Base-by-base conservation (phyloP, 495 filamentous ascomycete genomes). In the Hyaloscypha hepaticicola region DNA sequence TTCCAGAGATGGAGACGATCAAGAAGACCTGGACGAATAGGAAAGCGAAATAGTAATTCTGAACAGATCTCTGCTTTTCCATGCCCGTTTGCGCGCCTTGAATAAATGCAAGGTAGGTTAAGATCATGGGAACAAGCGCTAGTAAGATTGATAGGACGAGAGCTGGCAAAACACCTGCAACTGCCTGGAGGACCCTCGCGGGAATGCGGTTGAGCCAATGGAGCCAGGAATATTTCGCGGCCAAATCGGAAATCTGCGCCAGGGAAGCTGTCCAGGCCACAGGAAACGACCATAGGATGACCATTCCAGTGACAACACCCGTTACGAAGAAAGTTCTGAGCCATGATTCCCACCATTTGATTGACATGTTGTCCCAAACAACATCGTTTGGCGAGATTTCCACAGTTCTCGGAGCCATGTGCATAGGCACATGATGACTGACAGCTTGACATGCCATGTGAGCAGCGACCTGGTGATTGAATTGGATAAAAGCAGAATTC, bases 401-500 rank as follows among this genome's bases (percentile, higher is more conserved):
- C 21, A 97, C 90, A 50, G 89, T 84, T 24, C 95, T 90, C 28
- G 95, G 96, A 3, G 91, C 88, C 95, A 99, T 99, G 60, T 94
- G 88, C 70, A 93, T 92, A 2, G 96, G 96, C 6, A 95, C 74
- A 70, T 99, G 95, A 70, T 98, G 94, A 50, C 87, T 93, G 66
- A 96, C 85, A 26, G 92, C 83, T 75, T 99, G 95, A 74, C 92
- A 96, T 63, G 94, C 94, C 95, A 99, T 98, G 70, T 99, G 95
- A 2, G 95, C 95, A 8, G 93, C 92, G 5, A 97, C 91, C 76
- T 99, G 95, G 70, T 97, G 90, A 69, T 98, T 97, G 82, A 99
- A 99, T 74, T 99, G 95, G 60, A 99, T 92, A 71, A 99, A 99
- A 16, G 95, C 95, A 14, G 96, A 96, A 70, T 93, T 97, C 94